Conservation (phyloP, 2,329 filamentous ascomycete genomes). For the Penicillium sp. region DNA sequence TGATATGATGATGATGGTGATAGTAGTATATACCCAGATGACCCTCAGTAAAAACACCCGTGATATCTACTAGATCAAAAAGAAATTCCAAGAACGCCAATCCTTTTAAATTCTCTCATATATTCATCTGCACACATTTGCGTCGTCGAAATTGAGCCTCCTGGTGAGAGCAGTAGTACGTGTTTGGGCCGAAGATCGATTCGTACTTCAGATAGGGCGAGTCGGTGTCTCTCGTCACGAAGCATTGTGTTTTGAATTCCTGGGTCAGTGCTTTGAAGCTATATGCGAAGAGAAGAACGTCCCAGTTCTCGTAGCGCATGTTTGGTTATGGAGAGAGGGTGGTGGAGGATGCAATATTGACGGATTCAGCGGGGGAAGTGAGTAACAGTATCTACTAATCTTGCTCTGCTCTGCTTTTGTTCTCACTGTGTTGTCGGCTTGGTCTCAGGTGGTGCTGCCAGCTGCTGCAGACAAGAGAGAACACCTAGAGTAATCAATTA, state of each 20-base stretch:
- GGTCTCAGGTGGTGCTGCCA: constrained; percentile 36
- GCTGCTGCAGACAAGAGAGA: constrained; percentile 58
- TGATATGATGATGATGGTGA: not conserved
- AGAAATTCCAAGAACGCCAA: constrained; percentile 7
- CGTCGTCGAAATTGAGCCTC: not conserved
- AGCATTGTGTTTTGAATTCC: constrained; percentile 81
- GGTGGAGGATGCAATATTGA: too few species aligned
- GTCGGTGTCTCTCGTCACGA: constrained; percentile 63
- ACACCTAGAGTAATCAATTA: constrained; percentile 45
- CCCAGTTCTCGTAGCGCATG: constrained; percentile 91
- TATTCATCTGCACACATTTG: constrained; percentile 14
- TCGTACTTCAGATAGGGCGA: constrained; percentile 57
- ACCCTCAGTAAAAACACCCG: not conserved
- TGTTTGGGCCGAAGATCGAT: constrained; percentile 37
- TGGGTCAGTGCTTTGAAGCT: constrained; percentile 72
- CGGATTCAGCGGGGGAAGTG: too few species aligned
- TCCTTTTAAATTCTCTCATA: constrained; percentile 13
- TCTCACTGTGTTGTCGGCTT: constrained; percentile 26
- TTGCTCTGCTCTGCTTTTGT: too few species aligned
- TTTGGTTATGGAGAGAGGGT: too few species aligned
- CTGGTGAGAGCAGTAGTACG: too few species aligned
- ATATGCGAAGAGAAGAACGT: constrained; percentile 77
- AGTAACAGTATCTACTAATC: too few species aligned
- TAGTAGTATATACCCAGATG: constrained; percentile 1
- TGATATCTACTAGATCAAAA: not conserved